Percentiles rank a stretch among this genome's conserved stretches.
These are phyloP conservation scores for Neurospora sp. DNA, from an alignment of 495 filamentous ascomycete species.

Conservation along the genomic window DNA sequence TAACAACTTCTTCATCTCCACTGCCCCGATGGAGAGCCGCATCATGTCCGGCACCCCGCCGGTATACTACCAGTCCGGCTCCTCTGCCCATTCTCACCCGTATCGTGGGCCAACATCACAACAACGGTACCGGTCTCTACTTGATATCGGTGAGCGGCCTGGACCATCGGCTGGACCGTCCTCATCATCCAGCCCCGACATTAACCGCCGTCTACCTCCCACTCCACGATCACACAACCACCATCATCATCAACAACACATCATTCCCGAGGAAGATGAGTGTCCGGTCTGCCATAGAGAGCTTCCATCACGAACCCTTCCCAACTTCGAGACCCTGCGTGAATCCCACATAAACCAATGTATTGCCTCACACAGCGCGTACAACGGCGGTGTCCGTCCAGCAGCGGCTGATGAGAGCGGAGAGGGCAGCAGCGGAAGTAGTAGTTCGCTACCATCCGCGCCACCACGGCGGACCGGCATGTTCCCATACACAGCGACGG, in stretches of 20 bases:
- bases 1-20: conserved; percentile 2
- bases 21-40: conserved; percentile 15
- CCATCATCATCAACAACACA: conserved; percentile 4
- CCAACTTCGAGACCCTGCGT: conserved; percentile 51
- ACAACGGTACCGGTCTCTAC: conserved; percentile 15
- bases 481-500: conserved; percentile 66
- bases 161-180: conserved; percentile 12
- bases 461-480: conserved; percentile 35
- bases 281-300: conserved; percentile 79
- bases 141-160: conserved; percentile 13
- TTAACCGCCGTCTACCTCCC: conserved; percentile 18
- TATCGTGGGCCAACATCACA: conserved; percentile 11
- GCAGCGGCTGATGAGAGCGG: conserved; percentile 4
- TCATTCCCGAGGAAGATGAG: conserved; percentile 70
- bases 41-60: conserved; percentile 30
- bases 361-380: conserved; percentile 46
- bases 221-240: conserved; percentile 4
- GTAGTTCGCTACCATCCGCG: conserved; percentile 15
- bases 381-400: conserved; percentile 12
- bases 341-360: conserved; percentile 72
- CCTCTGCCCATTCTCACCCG: background rate
- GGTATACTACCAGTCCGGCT: conserved; percentile 22
- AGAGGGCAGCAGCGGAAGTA: background rate
- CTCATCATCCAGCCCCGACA: conserved; percentile 3
- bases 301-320: conserved; percentile 54